Conservation (phyloP, 202 grass and related monocot species). For the Tripidium arundinaceum region DNA sequence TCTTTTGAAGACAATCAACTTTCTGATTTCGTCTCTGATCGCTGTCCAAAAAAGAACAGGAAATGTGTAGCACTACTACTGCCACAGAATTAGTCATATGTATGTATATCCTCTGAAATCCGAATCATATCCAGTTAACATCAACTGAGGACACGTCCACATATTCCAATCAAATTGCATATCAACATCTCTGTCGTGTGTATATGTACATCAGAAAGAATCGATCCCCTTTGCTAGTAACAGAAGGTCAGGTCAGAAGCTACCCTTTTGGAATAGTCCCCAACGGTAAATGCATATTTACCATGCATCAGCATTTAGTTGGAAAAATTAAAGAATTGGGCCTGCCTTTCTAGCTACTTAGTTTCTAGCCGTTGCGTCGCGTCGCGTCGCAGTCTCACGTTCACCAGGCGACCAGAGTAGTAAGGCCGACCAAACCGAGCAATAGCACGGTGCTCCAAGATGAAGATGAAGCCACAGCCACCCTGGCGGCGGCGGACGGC, state of each 20-base stretch:
- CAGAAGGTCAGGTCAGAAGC: background rate
- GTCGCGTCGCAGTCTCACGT: background rate
- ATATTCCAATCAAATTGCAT: conserved; percentile 2
- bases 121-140: background rate
- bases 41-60: background rate
- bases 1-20: background rate
- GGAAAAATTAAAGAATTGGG: conserved; percentile 17
- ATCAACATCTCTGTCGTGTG: background rate
- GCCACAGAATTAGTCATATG: background rate
- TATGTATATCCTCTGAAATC: background rate
- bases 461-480: background rate
- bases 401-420: background rate
- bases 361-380: background rate
- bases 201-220: conserved; percentile 38
- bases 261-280: background rate
- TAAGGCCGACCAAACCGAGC: background rate
- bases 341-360: background rate
- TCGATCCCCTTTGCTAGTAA: background rate
- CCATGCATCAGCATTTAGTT: background rate
- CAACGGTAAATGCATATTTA: conserved; percentile 34
- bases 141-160: background rate
- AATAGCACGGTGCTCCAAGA: background rate
- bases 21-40: background rate
- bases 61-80: background rate
- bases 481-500: background rate